Conservation (phyloP, 257 asterid species). For the Solanum infundibuliforme region DNA sequence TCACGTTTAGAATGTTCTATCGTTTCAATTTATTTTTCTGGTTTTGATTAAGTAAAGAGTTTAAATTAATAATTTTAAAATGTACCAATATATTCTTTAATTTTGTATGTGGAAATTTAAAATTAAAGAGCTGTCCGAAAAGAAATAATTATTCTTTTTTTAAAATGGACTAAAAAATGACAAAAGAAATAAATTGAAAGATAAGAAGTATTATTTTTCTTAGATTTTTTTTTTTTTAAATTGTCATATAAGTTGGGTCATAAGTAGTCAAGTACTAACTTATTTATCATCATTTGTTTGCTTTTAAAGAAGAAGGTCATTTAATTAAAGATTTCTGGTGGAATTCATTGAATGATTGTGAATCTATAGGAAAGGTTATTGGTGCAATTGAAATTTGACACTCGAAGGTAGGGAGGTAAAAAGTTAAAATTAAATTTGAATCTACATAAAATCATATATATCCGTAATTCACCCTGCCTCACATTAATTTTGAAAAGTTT, state of each 20-base stretch:
- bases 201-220: no score
- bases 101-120: no score
- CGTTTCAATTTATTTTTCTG: not conserved
- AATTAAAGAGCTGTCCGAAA: no score
- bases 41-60: not conserved
- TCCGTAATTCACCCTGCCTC: fast-evolving
- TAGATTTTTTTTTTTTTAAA: not conserved
- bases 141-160: no score
- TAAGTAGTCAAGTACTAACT: not conserved
- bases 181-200: not conserved
- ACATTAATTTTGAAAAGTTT: no score
- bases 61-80: no score
- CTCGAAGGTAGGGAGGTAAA: not conserved
- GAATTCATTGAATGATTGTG: not conserved
- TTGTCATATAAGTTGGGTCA: not conserved
- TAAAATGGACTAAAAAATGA: not conserved
- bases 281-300: not conserved
- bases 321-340: not conserved
- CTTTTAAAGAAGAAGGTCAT: not conserved
- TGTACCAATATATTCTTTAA: no score
- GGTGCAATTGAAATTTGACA: not conserved
- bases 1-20: not conserved
- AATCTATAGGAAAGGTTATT: not conserved
- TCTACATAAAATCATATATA: no score
- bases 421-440: no score